These are phyloP conservation scores for Skeletonema costatum DNA, from an alignment of 108 stramenopile species.

Conservation along the genomic window DNA sequence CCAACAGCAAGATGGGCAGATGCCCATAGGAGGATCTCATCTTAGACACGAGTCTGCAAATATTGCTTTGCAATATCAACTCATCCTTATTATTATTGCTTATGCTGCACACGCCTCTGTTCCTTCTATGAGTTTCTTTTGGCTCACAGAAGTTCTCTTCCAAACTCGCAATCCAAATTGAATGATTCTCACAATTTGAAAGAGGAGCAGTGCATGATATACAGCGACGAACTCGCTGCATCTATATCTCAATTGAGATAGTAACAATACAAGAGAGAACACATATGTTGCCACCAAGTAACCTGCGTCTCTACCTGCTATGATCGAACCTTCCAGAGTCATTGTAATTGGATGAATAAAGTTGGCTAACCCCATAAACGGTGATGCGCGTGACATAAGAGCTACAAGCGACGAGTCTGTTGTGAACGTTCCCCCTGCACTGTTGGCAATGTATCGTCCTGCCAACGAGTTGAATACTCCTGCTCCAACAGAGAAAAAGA, in stretches of 20 bases:
- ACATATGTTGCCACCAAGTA: slow-evolving; percentile 66
- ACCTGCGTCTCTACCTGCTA: slow-evolving; percentile 64
- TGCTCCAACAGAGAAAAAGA: slow-evolving; percentile 21
- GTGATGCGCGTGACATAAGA: slow-evolving; percentile 47
- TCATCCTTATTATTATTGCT: neutral
- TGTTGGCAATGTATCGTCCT: slow-evolving; percentile 58
- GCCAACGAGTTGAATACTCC: slow-evolving; percentile 30
- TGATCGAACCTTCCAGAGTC: slow-evolving; percentile 74
- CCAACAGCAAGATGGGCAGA: too few species aligned
- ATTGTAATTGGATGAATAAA: slow-evolving; percentile 81
- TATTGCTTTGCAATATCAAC: neutral
- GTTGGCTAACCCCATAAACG: slow-evolving; percentile 47
- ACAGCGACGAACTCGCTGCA: slow-evolving; percentile 58
- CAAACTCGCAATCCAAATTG: slow-evolving; percentile 55
- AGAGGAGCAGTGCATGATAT: slow-evolving; percentile 69
- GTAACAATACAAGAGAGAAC: slow-evolving; percentile 49
- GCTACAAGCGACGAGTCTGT: slow-evolving; percentile 51
- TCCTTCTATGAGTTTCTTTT: neutral
- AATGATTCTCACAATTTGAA: slow-evolving; percentile 66
- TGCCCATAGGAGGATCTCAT: too few species aligned
- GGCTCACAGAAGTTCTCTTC: slow-evolving; percentile 5
- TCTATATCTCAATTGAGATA: slow-evolving; percentile 49
- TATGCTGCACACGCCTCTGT: neutral
- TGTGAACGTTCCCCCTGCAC: slow-evolving; percentile 45
- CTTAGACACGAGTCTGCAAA: too few species aligned